phyloP scores from a whole-genome alignment of 2,329 filamentous ascomycete genomes.

The Coniella lustricola region DNA sequence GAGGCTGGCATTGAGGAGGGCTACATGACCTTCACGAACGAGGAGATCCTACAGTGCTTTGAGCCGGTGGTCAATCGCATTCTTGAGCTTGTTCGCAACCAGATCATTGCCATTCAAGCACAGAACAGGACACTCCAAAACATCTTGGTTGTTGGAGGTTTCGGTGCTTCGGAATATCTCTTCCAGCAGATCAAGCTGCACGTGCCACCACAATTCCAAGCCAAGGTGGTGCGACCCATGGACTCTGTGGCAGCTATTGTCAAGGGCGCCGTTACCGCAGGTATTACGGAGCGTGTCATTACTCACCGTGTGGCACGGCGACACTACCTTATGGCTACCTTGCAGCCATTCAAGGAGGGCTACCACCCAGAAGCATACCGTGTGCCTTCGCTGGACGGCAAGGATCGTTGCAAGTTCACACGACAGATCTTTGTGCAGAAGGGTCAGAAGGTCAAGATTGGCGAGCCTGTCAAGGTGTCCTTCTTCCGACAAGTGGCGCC shows the following conservation, averaged over 20 bases:
- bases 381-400: conserved; percentile 91
- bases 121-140: conserved; percentile 93
- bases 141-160: conserved; percentile 93
- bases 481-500: conserved; percentile 98
- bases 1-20: conserved; percentile 97
- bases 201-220: conserved; percentile 95
- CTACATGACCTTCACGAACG: conserved; percentile 99
- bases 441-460: conserved; percentile 97
- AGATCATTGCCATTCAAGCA: conserved; percentile 97
- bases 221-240: conserved; percentile 97
- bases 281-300: conserved; percentile 93
- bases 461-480: conserved; percentile 96
- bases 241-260: conserved; percentile 98
- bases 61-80: conserved; percentile 98
- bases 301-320: conserved; percentile 94
- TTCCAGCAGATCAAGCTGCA: conserved; percentile 99
- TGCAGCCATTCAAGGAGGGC: conserved; percentile 98
- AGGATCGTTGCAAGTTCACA: conserved; percentile 98
- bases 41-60: conserved; percentile 98
- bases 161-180: conserved; percentile 95
- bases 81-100: conserved; percentile 89
- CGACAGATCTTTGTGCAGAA: conserved; percentile 98
- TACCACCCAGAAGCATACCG: conserved; percentile 98
- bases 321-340: conserved; percentile 97
- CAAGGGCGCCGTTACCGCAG: conserved; percentile 94